A percentile compares a stretch with the other conserved stretches of the same genome.
Conservation (phyloP, 345 rosid species). For the Bruguiera gymnorhiza region DNA sequence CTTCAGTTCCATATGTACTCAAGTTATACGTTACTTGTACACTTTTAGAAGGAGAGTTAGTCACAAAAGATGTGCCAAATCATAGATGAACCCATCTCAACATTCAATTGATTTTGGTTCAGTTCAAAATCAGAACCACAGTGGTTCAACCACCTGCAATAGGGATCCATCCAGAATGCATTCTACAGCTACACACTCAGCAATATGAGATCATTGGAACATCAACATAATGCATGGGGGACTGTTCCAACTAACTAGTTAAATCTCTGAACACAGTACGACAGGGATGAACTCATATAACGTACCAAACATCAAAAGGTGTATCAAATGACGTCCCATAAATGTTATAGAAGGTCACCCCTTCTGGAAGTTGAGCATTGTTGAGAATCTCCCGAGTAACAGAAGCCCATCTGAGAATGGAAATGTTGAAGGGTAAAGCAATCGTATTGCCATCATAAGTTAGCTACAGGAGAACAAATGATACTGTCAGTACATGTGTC, state of each 20-base stretch:
- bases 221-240: too few relatives aligned
- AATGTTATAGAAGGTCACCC: constrained; percentile 70
- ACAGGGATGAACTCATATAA: background rate
- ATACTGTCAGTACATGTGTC: background rate
- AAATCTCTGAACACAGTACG: background rate
- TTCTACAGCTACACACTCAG: too few relatives aligned
- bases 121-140: too few relatives aligned
- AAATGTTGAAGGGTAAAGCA: constrained; percentile 67
- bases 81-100: too few relatives aligned
- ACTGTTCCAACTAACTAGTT: background rate
- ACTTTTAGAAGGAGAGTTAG: too few relatives aligned
- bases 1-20: too few relatives aligned
- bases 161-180: too few relatives aligned
- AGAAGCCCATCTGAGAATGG: constrained; percentile 66
- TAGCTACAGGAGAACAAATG: constrained; percentile 42
- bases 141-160: too few relatives aligned
- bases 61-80: too few relatives aligned
- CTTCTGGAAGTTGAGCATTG: constrained; percentile 59
- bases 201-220: too few relatives aligned
- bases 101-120: too few relatives aligned
- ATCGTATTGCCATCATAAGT: constrained; percentile 55
- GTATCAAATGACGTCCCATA: constrained; percentile 75
- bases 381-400: constrained; percentile 61
- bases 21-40: too few relatives aligned
- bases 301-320: constrained; percentile 82